phyloP scores from a whole-genome alignment of 495 filamentous ascomycete genomes.

The Penicillium chermesinum region DNA sequence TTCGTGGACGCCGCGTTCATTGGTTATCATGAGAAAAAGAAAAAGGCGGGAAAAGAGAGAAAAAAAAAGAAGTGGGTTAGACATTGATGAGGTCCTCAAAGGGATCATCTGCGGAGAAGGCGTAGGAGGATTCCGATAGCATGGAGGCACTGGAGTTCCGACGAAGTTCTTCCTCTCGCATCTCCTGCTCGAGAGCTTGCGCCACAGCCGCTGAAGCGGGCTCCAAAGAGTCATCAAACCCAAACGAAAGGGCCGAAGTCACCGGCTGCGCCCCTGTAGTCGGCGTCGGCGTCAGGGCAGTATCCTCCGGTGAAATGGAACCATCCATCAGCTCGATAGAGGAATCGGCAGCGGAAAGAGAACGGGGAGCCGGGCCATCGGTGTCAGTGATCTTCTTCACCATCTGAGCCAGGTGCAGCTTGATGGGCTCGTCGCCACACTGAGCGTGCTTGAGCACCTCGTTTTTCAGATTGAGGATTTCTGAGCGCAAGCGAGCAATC shows the following conservation, averaged over 20 bases:
- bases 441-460: constrained; percentile 54
- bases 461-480: constrained; percentile 52
- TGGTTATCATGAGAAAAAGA: no score
- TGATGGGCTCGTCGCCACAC: constrained; percentile 53
- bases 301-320: constrained; percentile 10
- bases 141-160: constrained; percentile 27
- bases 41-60: not conserved
- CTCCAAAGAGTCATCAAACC: constrained; percentile 34
- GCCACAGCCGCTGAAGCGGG: constrained; percentile 11
- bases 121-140: constrained; percentile 26
- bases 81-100: constrained; percentile 36
- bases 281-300: constrained; percentile 3
- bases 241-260: constrained; percentile 24
- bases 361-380: constrained; percentile 9
- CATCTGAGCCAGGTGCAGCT: constrained; percentile 44
- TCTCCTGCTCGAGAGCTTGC: constrained; percentile 18
- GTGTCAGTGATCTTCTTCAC: constrained; percentile 34
- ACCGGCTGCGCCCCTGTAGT: not conserved
- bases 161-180: constrained; percentile 17
- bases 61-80: constrained; percentile 3
- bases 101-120: constrained; percentile 28
- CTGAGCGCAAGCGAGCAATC: constrained; percentile 34
- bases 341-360: not conserved
- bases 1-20: no score
- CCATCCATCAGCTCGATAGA: constrained; percentile 4